Base-by-base conservation (phyloP, 257 asterid species). In the Craterostigma plantagineum region DNA sequence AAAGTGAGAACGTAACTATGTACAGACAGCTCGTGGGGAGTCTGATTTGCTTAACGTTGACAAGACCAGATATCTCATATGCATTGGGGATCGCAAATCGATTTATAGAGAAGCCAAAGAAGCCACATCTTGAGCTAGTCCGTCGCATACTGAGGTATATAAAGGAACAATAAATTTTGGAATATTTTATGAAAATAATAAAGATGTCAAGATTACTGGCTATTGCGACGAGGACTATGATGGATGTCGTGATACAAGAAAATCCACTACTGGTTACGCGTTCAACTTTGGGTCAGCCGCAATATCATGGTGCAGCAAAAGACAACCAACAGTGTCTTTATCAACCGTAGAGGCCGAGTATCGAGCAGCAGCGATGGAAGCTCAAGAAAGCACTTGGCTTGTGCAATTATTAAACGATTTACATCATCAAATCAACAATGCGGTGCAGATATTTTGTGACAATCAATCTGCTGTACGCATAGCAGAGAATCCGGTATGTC, bases 71-170 rank as follows among this genome's bases (percentile, higher is more conserved):
- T 11, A 49, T 38, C 11, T 37, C 37, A 11, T 18, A 4, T 36
- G 40, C 11, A 40, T 38, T 51, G 11, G 40, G 40, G 4, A 10
- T 51, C 33, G 16, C 18, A 14, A 53, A 43, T 43, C 14, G 35
- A 3, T 34, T 14, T 37, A 42, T 52, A 42, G 50, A 52, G 44
- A 52, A 52, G 41, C 43, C 51, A 16, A 43, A 53, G 37, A 53
- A 43, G 37, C 11, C 58, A 17, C 51, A 53, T 35, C 35, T 53
- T 14, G 51, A 53, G 35, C 15, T 27, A 4, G 37, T 34, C 16
- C 13, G 45, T 11, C 34, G 14, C 18, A 53, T 34, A 6, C 8
- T 50, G 1, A 18, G 35, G 30, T 23, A 38, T 11, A 14, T n/a
- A 50, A 50, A 14, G 13, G 38, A 8, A 50, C 55, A 13, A 10